Conservation (phyloP, 2,329 filamentous ascomycete species). For the Monascus ruber region DNA sequence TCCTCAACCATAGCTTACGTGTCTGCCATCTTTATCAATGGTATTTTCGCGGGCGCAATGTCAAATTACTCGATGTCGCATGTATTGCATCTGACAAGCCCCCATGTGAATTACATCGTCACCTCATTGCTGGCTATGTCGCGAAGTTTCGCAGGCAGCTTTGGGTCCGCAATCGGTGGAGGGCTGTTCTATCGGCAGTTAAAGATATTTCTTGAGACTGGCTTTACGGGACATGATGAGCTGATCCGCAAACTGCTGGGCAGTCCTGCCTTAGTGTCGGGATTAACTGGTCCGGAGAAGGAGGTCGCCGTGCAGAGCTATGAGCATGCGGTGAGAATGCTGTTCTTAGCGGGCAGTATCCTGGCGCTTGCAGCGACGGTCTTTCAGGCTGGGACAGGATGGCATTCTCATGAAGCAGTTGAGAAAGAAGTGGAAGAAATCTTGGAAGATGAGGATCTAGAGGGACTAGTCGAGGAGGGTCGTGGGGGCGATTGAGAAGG, state of each 20-base stretch:
- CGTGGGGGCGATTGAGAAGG: too few species aligned
- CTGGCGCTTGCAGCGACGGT: slow-evolving; percentile 39
- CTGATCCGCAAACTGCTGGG: slow-evolving; percentile 47
- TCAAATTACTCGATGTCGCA: slow-evolving; percentile 77
- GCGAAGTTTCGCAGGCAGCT: slow-evolving; percentile 68
- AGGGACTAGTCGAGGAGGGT: too few species aligned
- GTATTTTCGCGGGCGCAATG: slow-evolving; percentile 58
- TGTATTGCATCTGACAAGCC: slow-evolving; percentile 57
- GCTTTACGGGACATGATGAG: slow-evolving; percentile 41
- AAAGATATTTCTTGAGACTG: slow-evolving; percentile 41
- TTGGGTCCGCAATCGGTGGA: slow-evolving; percentile 68
- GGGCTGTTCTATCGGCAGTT: slow-evolving; percentile 60
- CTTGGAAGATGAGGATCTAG: slow-evolving; percentile 1
- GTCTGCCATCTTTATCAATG: slow-evolving; percentile 54
- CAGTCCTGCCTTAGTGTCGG: slow-evolving; percentile 45
- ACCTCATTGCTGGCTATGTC: slow-evolving; percentile 69
- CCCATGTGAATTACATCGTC: slow-evolving; percentile 60
- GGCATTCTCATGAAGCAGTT: slow-evolving; percentile 21
- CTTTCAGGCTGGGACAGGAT: slow-evolving; percentile 49
- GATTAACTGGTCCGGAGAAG: slow-evolving; percentile 38
- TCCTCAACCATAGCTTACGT: slow-evolving; percentile 47
- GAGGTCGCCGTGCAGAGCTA: slow-evolving; percentile 44
- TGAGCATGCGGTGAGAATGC: slow-evolving; percentile 39
- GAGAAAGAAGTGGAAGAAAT: too few species aligned
- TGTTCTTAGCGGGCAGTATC: slow-evolving; percentile 43